These are phyloP conservation scores for Candida odintsovae DNA, from an alignment of 805 yeast genomes.

Conservation along the genomic window DNA sequence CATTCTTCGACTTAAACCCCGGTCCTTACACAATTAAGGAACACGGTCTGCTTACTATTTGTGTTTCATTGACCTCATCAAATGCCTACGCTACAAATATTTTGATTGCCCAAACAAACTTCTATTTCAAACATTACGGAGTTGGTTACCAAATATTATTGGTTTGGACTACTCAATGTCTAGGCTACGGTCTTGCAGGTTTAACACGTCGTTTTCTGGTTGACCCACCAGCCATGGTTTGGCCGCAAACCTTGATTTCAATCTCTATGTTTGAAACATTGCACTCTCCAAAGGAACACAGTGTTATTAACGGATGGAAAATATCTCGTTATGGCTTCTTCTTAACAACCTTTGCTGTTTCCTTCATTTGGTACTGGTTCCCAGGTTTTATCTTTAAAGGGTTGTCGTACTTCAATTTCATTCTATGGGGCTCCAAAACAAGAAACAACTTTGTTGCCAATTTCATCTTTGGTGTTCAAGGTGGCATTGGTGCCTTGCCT, in stretches of 20 bases:
- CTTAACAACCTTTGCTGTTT: constrained; percentile 31
- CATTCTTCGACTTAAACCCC: constrained; percentile 41
- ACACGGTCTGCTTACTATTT: constrained; percentile 44
- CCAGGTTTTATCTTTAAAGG: constrained; percentile 62
- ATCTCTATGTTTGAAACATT: constrained; percentile 51
- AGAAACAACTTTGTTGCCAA: constrained; percentile 50
- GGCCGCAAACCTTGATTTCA: constrained; percentile 60
- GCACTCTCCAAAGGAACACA: constrained; percentile 25
- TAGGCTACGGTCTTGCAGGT: constrained; percentile 67
- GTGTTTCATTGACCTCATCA: constrained; percentile 34
- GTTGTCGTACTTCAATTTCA: constrained; percentile 49
- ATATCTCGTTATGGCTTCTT: constrained; percentile 48
- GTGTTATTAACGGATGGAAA: constrained; percentile 53
- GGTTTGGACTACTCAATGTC: constrained; percentile 51
- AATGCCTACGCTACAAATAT: constrained; percentile 56
- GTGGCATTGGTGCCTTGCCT: constrained; percentile 52
- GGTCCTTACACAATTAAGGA: constrained; percentile 50
- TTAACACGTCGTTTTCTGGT: constrained; percentile 51
- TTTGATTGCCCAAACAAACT: constrained; percentile 41
- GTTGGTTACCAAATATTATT: constrained; percentile 44
- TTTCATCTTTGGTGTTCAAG: constrained; percentile 54
- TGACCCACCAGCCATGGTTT: constrained; percentile 53
- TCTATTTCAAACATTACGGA: constrained; percentile 40
- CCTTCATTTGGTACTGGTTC: constrained; percentile 58
- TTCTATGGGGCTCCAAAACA: constrained; percentile 29